Conservation (phyloP, 2,329 filamentous ascomycete species). For the Colletotrichum sp. region DNA sequence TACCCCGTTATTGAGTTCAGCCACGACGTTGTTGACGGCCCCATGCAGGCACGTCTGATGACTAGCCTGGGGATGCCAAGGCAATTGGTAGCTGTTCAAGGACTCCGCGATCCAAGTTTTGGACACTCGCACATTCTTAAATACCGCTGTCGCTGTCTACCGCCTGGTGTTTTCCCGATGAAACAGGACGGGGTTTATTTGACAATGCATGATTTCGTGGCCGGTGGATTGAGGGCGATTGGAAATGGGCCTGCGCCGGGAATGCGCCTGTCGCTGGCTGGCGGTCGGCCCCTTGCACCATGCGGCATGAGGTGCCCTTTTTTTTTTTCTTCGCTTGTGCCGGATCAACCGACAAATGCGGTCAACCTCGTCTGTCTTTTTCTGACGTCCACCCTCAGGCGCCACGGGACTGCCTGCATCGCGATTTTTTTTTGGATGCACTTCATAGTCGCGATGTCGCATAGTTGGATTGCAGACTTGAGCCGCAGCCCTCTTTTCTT, state of each 20-base stretch:
- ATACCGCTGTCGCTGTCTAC: not conserved
- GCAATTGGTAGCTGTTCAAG: not conserved
- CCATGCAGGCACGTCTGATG: not conserved
- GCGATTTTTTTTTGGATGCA: not conserved
- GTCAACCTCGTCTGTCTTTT: conserved; percentile 14
- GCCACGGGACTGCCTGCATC: not conserved
- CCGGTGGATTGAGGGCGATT: not conserved
- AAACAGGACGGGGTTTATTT: not conserved
- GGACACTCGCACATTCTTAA: not conserved
- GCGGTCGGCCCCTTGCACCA: conserved; percentile 6
- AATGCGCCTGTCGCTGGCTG: conserved; percentile 8
- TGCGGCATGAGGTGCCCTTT: not conserved
- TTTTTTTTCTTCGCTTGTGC: not conserved
- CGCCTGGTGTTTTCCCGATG: not conserved
- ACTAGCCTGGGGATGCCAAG: not conserved
- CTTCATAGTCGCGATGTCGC: not conserved
- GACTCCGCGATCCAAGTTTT: not conserved
- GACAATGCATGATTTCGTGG: conserved; percentile 9
- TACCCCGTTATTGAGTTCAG: not conserved
- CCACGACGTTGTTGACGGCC: not conserved
- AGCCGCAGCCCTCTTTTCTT: not conserved
- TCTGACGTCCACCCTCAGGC: conserved; percentile 3
- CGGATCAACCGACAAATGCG: conserved; percentile 20
- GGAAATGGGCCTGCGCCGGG: conserved; percentile 3
- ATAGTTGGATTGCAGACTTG: not conserved